Evolutionary conservation across 75 land plant genomes (phyloP).

Genomic region (Cryptomeria japonica): DNA sequence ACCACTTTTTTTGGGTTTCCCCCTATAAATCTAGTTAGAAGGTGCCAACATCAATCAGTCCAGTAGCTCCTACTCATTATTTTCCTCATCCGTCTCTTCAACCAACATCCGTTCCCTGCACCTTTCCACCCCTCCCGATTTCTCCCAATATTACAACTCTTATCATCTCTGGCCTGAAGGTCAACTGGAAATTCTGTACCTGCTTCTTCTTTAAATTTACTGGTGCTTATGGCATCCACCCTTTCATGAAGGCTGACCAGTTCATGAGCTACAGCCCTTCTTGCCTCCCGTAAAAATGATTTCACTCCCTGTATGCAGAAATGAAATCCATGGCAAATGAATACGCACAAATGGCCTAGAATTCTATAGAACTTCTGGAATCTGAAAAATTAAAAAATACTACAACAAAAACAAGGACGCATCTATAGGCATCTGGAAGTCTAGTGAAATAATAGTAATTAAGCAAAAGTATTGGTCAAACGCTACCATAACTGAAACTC

Average conservation of each 20-base stretch:
- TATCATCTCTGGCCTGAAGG: neutral
- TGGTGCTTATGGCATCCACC: constrained; percentile 17
- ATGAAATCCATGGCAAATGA: neutral
- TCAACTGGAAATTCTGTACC: neutral
- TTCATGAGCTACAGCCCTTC: constrained; percentile 22
- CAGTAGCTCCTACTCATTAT: constrained; percentile 7
- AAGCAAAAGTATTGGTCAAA: neutral
- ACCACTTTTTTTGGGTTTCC: too few species aligned
- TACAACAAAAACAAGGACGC: neutral
- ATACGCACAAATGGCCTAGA: neutral
- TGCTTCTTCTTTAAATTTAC: neutral
- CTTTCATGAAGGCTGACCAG: constrained; percentile 19
- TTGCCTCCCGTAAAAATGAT: constrained; percentile 28
- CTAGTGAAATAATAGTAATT: neutral
- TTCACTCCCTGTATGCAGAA: constrained; percentile 22
- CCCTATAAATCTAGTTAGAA: too few species aligned
- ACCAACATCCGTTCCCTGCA: neutral
- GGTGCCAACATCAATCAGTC: neutral
- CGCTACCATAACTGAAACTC: neutral
- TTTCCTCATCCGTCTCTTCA: neutral
- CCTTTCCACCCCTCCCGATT: neutral
- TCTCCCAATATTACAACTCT: neutral
- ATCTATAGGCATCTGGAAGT: neutral
- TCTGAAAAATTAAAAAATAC: neutral
- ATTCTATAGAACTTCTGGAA: neutral